Base-by-base conservation (phyloP, 495 filamentous ascomycete species). In the Evernia prunastri region DNA sequence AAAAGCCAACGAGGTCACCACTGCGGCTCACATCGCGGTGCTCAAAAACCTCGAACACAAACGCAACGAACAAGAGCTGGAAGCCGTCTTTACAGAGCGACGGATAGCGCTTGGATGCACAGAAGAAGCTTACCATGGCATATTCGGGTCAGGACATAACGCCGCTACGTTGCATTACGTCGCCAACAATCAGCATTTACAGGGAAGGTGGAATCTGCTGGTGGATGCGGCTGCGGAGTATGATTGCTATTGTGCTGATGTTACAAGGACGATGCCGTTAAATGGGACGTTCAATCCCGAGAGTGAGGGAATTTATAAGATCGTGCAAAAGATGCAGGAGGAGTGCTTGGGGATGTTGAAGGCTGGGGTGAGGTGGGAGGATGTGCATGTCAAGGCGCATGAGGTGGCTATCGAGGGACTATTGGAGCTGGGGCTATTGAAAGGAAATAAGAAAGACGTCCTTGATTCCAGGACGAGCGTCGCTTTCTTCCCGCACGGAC, bases 401-500 rank as follows among this genome's bases (percentile, higher is more conserved):
- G 75, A 81, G 40, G 85, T 96, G 35, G 89, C 87, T 9, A 82
- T 89, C 33, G 75, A 81, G 45, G 91, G 87, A 8, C 72, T 97
- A 39, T 72, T 90, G 61, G 71, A 77, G 36, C 78, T 97, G 11
- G 90, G 89, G 15, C 80, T 97, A 47, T 67, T 87, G 42, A 74
- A 72, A 53, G 67, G 66, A 49, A 87, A 86, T 6, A 69, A 76
- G 9, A 76, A 81, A 4, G 90, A 92, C 63, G 86, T 95, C 64
- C 80, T 84, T 56, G 67, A 76, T 43, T 82, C 84, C 4, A 87
- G 92, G 37, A 90, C 86, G 27, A 84, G 84, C 5, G 78, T 82
- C 33, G 87, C 89, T 0, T 97, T 96, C 76, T 95, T 96, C 75
- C 92, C 93, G 4, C 93, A 97, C 73, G 93, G 93, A 3, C 78